These are phyloP conservation scores for Forsythia suspensa DNA, from an alignment of 257 asterid genomes.

Conservation along the genomic window DNA sequence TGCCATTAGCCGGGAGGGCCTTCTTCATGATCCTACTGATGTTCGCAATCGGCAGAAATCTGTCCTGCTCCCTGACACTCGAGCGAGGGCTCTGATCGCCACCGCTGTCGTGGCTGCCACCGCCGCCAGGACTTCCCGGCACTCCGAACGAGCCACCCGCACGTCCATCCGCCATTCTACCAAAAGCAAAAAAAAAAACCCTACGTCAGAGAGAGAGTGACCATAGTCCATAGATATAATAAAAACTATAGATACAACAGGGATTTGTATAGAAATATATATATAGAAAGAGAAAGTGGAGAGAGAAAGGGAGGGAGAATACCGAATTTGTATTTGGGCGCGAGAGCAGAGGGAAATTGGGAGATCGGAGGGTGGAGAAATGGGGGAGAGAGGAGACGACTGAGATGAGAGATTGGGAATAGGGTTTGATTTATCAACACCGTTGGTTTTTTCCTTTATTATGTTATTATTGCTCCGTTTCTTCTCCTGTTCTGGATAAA, in stretches of 20 bases:
- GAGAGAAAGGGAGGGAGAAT: constrained; percentile 2
- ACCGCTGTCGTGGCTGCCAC: constrained; percentile 70
- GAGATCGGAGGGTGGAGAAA: constrained; percentile 80
- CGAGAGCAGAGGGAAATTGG: constrained; percentile 44
- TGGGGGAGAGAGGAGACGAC: constrained; percentile 67
- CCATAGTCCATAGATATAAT: too few species aligned
- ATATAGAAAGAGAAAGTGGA: not conserved
- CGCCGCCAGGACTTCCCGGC: constrained; percentile 67
- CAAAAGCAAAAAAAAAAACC: constrained; percentile 20
- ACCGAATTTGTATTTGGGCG: constrained; percentile 55
- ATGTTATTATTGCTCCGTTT: too few species aligned
- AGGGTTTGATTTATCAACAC: too few species aligned
- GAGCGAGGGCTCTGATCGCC: constrained; percentile 79
- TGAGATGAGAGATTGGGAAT: constrained; percentile 36
- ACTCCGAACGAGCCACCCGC: constrained; percentile 30
- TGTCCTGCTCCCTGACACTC: constrained; percentile 74
- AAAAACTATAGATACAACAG: too few species aligned
- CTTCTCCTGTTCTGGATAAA: too few species aligned
- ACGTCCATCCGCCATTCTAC: constrained; percentile 61
- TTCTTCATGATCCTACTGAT: constrained; percentile 86
- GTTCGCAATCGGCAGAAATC: constrained; percentile 79
- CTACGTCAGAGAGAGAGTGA: not conserved
- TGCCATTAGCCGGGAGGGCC: constrained; percentile 75
- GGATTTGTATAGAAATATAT: not conserved
- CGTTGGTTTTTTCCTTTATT: too few species aligned